Percentiles rank a stretch among this genome's conserved stretches.
Conservation (phyloP, 352 stramenopile species). For the Plasmopara halstedii region DNA sequence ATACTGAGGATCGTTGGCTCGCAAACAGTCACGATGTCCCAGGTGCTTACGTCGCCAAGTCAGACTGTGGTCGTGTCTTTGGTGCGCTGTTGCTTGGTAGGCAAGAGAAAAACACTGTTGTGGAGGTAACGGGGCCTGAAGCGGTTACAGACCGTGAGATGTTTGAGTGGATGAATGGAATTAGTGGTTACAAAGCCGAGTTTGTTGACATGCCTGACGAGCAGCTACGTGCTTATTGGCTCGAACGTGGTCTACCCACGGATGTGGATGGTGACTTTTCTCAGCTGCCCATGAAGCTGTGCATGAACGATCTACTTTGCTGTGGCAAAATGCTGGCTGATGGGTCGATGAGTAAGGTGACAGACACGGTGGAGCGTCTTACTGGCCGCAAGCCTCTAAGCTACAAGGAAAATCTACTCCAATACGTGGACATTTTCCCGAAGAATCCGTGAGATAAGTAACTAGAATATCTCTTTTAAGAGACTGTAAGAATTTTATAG, state of each 20-base stretch:
- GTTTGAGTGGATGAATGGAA: slow-evolving; percentile 21
- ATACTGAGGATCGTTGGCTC: slow-evolving; percentile 24
- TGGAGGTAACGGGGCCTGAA: slow-evolving; percentile 20
- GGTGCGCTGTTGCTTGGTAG: slow-evolving; percentile 15
- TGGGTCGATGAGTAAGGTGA: slow-evolving; percentile 13
- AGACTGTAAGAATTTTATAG: no score
- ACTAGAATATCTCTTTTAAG: no score
- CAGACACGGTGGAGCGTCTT: slow-evolving; percentile 6
- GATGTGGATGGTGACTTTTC: slow-evolving; percentile 16
- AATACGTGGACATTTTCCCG: slow-evolving; percentile 14
- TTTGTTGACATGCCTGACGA: slow-evolving; percentile 25
- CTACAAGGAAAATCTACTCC: slow-evolving; percentile 9
- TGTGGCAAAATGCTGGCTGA: slow-evolving; percentile 14
- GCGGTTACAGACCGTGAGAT: slow-evolving; percentile 13
- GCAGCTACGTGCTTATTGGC: slow-evolving; percentile 14
- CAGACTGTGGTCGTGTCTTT: slow-evolving; percentile 21
- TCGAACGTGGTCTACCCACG: slow-evolving; percentile 6
- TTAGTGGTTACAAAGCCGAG: slow-evolving; percentile 16
- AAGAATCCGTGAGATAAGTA: no score
- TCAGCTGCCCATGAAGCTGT: slow-evolving; percentile 16
- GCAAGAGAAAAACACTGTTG: slow-evolving; percentile 1
- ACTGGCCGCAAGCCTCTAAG: slow-evolving; percentile 11
- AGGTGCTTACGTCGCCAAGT: slow-evolving; percentile 17
- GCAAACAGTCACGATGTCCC: slow-evolving; percentile 21
- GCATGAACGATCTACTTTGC: slow-evolving; percentile 16